Conservation (phyloP, 495 filamentous ascomycete species). For the Aspergillus conjunctus region DNA sequence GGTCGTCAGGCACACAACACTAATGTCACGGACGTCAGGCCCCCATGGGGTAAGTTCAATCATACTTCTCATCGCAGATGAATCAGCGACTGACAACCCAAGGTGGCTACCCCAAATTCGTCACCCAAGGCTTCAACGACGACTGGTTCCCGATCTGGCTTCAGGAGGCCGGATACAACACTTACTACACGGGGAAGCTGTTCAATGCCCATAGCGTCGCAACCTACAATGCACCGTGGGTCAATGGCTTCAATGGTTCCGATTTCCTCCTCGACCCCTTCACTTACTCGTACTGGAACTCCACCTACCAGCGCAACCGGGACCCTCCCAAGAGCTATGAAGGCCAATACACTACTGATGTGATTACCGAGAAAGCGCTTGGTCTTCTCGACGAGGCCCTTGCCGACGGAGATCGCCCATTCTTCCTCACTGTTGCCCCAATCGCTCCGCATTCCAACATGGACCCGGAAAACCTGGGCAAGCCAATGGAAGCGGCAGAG, state of each 20-base stretch:
- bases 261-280: conserved; percentile 73
- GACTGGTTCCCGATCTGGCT: conserved; percentile 71
- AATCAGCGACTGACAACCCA: conserved; percentile 3
- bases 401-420: conserved; percentile 51
- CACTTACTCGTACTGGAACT: conserved; percentile 72
- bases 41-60: conserved; percentile 55
- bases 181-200: conserved; percentile 74
- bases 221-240: conserved; percentile 61
- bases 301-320: conserved; percentile 64
- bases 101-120: conserved; percentile 74
- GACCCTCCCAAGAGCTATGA: conserved; percentile 59
- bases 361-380: conserved; percentile 63
- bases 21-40: conserved; percentile 70
- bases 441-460: conserved; percentile 68
- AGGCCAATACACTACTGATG: conserved; percentile 61
- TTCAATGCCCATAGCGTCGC: conserved; percentile 64
- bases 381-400: conserved; percentile 64
- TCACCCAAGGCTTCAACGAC: conserved; percentile 65
- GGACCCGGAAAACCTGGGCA: conserved; percentile 29
- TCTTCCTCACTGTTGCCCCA: conserved; percentile 68
- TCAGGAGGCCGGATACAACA: conserved; percentile 69
- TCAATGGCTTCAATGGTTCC: conserved; percentile 56
- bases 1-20: conserved; percentile 72
- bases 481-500: conserved; percentile 53
- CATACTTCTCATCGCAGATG: not conserved